Evolutionary conservation across 345 rosid genomes (phyloP).

Genomic region (Barbarea vulgaris): DNA sequence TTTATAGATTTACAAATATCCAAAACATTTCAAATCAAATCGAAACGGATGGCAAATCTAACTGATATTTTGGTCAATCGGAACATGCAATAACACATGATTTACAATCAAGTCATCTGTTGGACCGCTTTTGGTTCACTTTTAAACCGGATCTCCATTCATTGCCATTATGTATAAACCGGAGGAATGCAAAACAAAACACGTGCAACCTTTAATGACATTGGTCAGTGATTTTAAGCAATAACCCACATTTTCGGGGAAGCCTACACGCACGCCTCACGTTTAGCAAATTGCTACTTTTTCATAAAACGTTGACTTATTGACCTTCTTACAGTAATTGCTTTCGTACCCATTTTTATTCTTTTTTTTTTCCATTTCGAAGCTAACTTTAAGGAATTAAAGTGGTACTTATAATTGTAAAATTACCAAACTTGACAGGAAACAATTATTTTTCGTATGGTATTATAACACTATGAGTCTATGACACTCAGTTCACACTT

Average conservation of each 20-base stretch:
- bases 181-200: not conserved
- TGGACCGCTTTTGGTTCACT: no score
- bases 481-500: not conserved
- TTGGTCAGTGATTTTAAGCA: not conserved
- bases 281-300: not conserved
- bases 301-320: slow-evolving; percentile 4
- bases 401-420: slow-evolving; percentile 11
- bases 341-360: not conserved
- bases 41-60: no score
- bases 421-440: slow-evolving; percentile 10
- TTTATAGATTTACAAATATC: no score
- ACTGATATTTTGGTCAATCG: no score
- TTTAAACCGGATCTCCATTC: no score
- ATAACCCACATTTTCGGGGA: not conserved
- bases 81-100: no score
- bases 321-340: slow-evolving; percentile 9
- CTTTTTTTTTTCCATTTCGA: not conserved
- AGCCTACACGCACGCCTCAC: slow-evolving; percentile 13
- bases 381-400: slow-evolving; percentile 30
- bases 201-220: slow-evolving; percentile 18
- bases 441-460: not conserved
- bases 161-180: no score
- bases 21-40: no score
- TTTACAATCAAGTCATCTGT: no score
- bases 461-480: slow-evolving; percentile 17